Evolutionary conservation across 495 filamentous ascomycete species (phyloP), one percentile per base, ranked within the genome.

Genomic region (Cercophora sp.): DNA sequence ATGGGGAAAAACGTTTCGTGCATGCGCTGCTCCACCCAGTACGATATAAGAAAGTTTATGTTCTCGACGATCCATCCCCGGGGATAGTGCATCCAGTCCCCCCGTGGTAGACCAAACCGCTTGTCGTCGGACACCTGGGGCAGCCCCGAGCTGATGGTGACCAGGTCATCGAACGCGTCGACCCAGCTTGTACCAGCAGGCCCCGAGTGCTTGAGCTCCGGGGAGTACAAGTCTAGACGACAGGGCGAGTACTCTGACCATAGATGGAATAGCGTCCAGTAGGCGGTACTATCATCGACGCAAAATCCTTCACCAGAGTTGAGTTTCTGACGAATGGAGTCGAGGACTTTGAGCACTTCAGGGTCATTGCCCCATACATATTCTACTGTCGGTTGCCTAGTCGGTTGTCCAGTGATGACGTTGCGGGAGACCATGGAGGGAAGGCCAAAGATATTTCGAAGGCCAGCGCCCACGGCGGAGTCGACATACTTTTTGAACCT

Each of bases 401-500:
- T 5, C 18, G 15, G 37, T 13, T 10, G 31, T 13, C 25, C 27
- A 5, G 26, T 18, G 51, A 32, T 11, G 11, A 32, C 20, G 42
- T 24, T 48, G 49, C 13, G 49, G 8, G 22, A 27, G 24, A 19
- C 10, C 20, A 40, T 23, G 4, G 36, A 47, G 35, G 55, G 37
- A 11, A 48, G 26, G 22, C 64, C 58, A 8, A 67, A 36, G 10
- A 77, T 35, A 20, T 62, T 63, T 34, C 70, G 63, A 13, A 74
- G 54, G 3, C 70, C 59, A 25, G 66, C 62, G 23, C 58, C 46
- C 48, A 77, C 64, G 8, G 66, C 65, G 23, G 51, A 27, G 56
- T 75, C 67, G 51, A 74, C 59, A 59, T 70, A 68, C 27, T 75
- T 66, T 50, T 66, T 66, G 61, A 75, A 75, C 15, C 65, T 68